Conservation (phyloP, 2,329 filamentous ascomycete species). For the Tolypocladium pustulatum region DNA sequence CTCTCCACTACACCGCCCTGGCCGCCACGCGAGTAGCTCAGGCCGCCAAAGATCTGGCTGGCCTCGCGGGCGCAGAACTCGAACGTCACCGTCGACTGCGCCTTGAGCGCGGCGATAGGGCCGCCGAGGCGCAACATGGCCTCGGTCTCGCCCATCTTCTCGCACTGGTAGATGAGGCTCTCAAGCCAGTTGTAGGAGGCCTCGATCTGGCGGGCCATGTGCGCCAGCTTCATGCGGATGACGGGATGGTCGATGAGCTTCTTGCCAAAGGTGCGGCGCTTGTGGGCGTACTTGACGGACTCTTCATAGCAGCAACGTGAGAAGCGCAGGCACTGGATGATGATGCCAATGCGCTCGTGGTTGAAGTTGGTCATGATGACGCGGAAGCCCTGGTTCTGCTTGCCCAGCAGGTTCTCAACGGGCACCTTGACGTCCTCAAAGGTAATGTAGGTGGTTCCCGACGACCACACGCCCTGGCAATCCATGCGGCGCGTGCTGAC, state of each 20-base stretch:
- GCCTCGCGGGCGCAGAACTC: conserved; percentile 97
- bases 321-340: conserved; percentile 95
- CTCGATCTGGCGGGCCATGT: conserved; percentile 98
- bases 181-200: conserved; percentile 96
- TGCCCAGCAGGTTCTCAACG: conserved; percentile 96
- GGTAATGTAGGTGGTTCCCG: conserved; percentile 92
- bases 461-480: conserved; percentile 94
- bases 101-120: conserved; percentile 87
- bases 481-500: conserved; percentile 94
- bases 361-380: conserved; percentile 99
- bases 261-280: conserved; percentile 94
- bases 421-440: conserved; percentile 99
- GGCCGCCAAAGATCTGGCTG: conserved; percentile 91
- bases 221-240: conserved; percentile 92
- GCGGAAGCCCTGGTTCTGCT: conserved; percentile 96
- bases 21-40: conserved; percentile 85
- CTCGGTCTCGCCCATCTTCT: conserved; percentile 87
- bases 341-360: conserved; percentile 97
- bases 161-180: conserved; percentile 85
- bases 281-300: conserved; percentile 91
- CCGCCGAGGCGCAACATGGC: conserved; percentile 94
- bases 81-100: conserved; percentile 86
- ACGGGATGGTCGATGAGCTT: conserved; percentile 94
- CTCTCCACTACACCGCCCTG: conserved; percentile 94
- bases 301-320: conserved; percentile 95